Evolutionary conservation across 1,284 basidiomycete genomes (phyloP), one percentile per base, ranked within the genome.

Genomic region (Sphagnurus paluster): DNA sequence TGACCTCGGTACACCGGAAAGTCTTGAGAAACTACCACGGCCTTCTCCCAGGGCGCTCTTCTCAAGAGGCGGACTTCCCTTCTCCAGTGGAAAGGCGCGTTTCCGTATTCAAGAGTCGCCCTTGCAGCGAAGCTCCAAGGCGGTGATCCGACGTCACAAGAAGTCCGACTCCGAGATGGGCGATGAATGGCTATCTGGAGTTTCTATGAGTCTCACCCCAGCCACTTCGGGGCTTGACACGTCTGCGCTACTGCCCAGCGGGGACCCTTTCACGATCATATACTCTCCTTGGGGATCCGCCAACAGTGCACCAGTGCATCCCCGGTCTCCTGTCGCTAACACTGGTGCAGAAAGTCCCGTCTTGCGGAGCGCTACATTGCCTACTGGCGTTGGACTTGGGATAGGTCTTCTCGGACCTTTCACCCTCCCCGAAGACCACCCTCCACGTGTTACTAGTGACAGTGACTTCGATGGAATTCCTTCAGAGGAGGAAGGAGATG

Each of bases 291-390:
- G 69, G 68, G 56, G 57, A 39, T 44, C 60, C 28, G 52, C 61
- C 32, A 51, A 45, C 34, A 56, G 49, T 28, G 46, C n/a, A 25
- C 61, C 59, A 30, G 58, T 55, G 38, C 43, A 46, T 28, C 35
- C 44, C 37, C 69, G 62, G 41, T 61, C 74, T 16, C 59, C 71
- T 23, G 59, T 67, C 42, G 68, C 72, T 24, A 68, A 62, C 28
- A 65, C 71, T 14, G 75, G 72, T 41, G 57, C 58, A 17, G 82
- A 82, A 48, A 84, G 82, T 48, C 83, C 82, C n/a, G 75, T 84
- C 8, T 58, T 84, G 41, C 69, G 80, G 48, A 75, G 71, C 50
- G 62, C 64, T 33, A 59, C 69, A 42, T 56, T 68, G 29, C 55
- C 65, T 16, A 61, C 68, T 28, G 63, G 64, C 2, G 65, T 67